Evolutionary conservation across 495 filamentous ascomycete genomes (phyloP).

Genomic region (Xylaria telfairii): DNA sequence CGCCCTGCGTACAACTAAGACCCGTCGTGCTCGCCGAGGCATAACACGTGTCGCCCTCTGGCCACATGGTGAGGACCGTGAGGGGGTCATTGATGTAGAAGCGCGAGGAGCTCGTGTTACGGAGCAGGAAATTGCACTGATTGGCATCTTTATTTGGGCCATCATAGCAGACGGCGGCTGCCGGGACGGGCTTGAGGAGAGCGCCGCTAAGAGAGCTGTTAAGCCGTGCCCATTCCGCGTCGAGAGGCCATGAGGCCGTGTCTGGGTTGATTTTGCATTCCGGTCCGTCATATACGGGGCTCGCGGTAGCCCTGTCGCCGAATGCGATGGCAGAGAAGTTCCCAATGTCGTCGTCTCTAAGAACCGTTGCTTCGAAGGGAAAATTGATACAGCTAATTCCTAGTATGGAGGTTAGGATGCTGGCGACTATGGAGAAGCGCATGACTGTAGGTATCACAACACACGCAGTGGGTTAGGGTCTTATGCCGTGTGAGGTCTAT

Average conservation of each 20-base stretch:
- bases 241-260: constrained; percentile 52
- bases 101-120: constrained; percentile 33
- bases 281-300: constrained; percentile 16
- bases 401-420: constrained; percentile 17
- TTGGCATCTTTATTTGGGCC: constrained; percentile 50
- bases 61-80: constrained; percentile 44
- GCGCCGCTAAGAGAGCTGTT: constrained; percentile 53
- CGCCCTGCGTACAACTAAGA: constrained; percentile 59
- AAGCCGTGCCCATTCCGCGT: constrained; percentile 50
- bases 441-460: constrained; percentile 1
- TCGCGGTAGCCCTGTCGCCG: constrained; percentile 27
- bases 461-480: neutral
- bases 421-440: constrained; percentile 19
- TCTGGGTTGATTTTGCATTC: constrained; percentile 60
- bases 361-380: constrained; percentile 46
- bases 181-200: constrained; percentile 57
- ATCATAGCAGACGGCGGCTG: constrained; percentile 60
- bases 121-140: constrained; percentile 44
- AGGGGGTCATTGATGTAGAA: constrained; percentile 48
- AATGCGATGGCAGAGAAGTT: constrained; percentile 43
- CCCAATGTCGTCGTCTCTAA: constrained; percentile 36
- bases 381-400: constrained; percentile 35
- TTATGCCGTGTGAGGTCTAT: neutral
- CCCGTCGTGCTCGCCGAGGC: constrained; percentile 41
- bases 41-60: constrained; percentile 50